Conservation (phyloP, 2,329 filamentous ascomycete species). For the Chaetothyriales sp. region DNA sequence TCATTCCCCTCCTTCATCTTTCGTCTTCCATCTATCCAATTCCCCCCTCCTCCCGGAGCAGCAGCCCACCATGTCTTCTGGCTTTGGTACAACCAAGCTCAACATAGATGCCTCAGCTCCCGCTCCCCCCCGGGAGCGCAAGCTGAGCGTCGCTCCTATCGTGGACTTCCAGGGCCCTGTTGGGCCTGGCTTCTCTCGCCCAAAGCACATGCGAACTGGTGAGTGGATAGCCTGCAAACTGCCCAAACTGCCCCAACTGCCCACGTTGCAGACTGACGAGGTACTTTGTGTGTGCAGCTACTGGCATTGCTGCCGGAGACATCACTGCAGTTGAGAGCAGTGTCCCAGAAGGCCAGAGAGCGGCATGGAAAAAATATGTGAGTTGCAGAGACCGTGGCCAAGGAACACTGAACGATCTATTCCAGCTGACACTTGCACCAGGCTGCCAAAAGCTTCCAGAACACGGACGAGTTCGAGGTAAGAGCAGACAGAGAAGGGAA, state of each 20-base stretch:
- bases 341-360: conserved; percentile 78
- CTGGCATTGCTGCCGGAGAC: conserved; percentile 76
- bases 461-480: conserved; percentile 63
- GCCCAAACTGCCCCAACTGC: neutral
- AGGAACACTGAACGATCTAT: neutral
- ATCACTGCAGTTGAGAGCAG: conserved; percentile 87
- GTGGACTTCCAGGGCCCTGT: conserved; percentile 74
- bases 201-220: conserved; percentile 60
- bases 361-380: conserved; percentile 39
- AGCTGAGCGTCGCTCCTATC: conserved; percentile 69
- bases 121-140: conserved; percentile 51
- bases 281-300: conserved; percentile 63
- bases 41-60: too few species aligned
- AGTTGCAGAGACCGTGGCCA: conserved; percentile 31
- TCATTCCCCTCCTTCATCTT: conserved; percentile 9
- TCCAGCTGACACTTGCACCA: conserved; percentile 19
- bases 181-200: conserved; percentile 70
- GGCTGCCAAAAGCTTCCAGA: conserved; percentile 54
- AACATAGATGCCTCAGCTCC: conserved; percentile 8
- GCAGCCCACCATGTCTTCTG: conserved; percentile 7
- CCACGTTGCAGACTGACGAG: neutral
- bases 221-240: neutral
- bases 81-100: conserved; percentile 1
- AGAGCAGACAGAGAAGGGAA: conserved; percentile 3
- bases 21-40: conserved; percentile 12